Evolutionary conservation across 2,329 filamentous ascomycete genomes (phyloP), one percentile per base, ranked within the genome.

Genomic region (Epichloe coenophiala): DNA sequence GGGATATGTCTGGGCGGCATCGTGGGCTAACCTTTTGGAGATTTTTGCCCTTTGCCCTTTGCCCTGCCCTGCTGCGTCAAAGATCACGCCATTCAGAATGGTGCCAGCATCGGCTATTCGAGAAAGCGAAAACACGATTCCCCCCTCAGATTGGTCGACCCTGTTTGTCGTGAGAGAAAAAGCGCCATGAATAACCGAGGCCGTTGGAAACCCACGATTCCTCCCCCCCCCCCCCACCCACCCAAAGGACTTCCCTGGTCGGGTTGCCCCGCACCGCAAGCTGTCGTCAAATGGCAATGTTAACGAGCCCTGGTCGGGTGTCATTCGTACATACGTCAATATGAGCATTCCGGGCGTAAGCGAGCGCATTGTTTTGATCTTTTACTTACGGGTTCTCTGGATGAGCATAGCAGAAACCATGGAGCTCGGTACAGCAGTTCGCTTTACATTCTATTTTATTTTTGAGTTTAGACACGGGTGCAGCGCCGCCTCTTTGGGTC

Each of bases 21-120:
- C 23, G 12, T n/a, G 13, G 42, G 42, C 17, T 44, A 15, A n/a
- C 44, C 13, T 38, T 35, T 43, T 43, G 40, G 31, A 31, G 8
- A 5, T 15, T 31, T 37, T 19, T 21, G 43, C 19, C n/a, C 42
- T 19, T 11, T 23, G 39, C 19, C 39, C 39, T 41, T n/a, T n/a
- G n/a, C 2, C n/a, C 19, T 41, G 5, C n/a, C 19, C 39, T 11
- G 17, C 15, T 5, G 23, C 38, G n/a, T 31, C 3, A 31, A 19
- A 54, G 48, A 57, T 57, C 56, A 54, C 57, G 51, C 52, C 56
- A 52, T 58, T 45, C 55, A 43, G 57, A 60, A 60, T 59, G 60
- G 55, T 58, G 60, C 57, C 59, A 54, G 57, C 40, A 36, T 17
- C 23, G 42, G 42, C 38, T 7, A 23, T 43, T 19, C 31, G 47